Conservation (phyloP, 1,284 basidiomycete species). For the Tilletia indica region DNA sequence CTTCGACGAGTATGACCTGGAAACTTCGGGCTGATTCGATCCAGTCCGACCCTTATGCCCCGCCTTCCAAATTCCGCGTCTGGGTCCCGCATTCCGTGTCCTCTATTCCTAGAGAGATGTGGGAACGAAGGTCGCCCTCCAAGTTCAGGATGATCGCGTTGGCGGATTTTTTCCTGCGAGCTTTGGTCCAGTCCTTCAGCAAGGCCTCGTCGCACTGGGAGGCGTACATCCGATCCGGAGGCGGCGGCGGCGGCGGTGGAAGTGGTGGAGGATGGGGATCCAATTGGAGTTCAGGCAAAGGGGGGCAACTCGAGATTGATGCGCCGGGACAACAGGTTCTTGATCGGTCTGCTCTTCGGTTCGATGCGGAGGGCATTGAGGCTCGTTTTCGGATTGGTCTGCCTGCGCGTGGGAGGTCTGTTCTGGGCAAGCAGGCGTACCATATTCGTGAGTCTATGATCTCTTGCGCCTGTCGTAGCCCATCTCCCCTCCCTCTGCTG, state of each 20-base stretch:
- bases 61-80: slow-evolving; percentile 24
- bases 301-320: slow-evolving; percentile 28
- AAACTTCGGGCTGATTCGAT: slow-evolving; percentile 20
- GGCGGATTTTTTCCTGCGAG: too few relatives aligned
- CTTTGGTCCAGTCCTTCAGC: too few relatives aligned
- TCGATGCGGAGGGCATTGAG: slow-evolving; percentile 23
- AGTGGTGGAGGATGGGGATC: too few relatives aligned
- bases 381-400: slow-evolving; percentile 25
- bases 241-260: too few relatives aligned
- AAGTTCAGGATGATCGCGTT: too few relatives aligned
- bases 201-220: too few relatives aligned
- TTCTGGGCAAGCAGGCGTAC: slow-evolving; percentile 23
- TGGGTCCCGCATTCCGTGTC: not conserved
- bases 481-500: too few relatives aligned
- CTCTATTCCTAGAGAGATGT: too few relatives aligned
- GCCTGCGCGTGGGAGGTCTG: slow-evolving; percentile 26
- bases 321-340: slow-evolving; percentile 25
- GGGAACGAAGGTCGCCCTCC: too few relatives aligned
- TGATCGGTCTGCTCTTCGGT: slow-evolving; percentile 25
- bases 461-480: too few relatives aligned
- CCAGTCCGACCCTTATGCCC: slow-evolving; percentile 28
- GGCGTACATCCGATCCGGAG: slow-evolving; percentile 16
- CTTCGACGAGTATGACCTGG: too few relatives aligned
- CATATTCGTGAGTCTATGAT: not conserved
- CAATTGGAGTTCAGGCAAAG: slow-evolving; percentile 24